phyloP scores from a whole-genome alignment of 768 basidiomycete genomes.

The Ramaria sp. region DNA sequence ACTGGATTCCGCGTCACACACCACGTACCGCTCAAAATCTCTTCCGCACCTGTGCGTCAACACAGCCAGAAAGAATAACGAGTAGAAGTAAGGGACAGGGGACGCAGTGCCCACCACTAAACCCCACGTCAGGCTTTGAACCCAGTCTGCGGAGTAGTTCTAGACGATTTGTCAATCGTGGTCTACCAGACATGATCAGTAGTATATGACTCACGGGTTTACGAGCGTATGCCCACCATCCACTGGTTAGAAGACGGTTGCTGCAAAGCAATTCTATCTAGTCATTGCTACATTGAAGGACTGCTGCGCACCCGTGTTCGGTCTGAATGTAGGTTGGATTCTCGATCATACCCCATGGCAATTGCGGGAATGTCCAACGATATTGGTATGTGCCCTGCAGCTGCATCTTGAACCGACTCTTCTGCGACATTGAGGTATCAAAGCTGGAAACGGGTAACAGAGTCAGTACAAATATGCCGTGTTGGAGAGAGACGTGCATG shows the following conservation, averaged over 20 bases:
- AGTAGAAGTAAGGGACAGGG: conserved; percentile 93
- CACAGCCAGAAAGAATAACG: conserved; percentile 89
- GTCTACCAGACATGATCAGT: not conserved
- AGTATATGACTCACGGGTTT: conserved; percentile 60
- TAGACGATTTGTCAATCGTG: conserved; percentile 16
- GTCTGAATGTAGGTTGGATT: conserved; percentile 92
- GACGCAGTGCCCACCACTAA: conserved; percentile 62
- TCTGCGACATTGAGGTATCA: conserved; percentile 93
- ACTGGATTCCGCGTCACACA: not conserved
- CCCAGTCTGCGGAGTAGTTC: conserved; percentile 95
- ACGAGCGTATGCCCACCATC: conserved; percentile 91
- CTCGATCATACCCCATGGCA: conserved; percentile 70
- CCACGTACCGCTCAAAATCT: conserved; percentile 79
- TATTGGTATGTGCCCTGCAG: conserved; percentile 77
- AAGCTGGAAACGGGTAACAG: conserved; percentile 39
- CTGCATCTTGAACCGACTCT: conserved; percentile 97
- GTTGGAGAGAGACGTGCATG: conserved; percentile 39
- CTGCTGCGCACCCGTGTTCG: conserved; percentile 60
- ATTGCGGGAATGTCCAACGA: conserved; percentile 89
- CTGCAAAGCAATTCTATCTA: conserved; percentile 26
- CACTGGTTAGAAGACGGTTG: conserved; percentile 82
- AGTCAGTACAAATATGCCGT: not conserved
- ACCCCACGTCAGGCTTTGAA: conserved; percentile 79
- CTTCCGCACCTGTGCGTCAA: conserved; percentile 84
- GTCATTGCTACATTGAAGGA: not conserved